These are phyloP conservation scores for Lobosporangium transversale DNA, from an alignment of 192 early-diverging fungal genomes.

Conservation along the genomic window DNA sequence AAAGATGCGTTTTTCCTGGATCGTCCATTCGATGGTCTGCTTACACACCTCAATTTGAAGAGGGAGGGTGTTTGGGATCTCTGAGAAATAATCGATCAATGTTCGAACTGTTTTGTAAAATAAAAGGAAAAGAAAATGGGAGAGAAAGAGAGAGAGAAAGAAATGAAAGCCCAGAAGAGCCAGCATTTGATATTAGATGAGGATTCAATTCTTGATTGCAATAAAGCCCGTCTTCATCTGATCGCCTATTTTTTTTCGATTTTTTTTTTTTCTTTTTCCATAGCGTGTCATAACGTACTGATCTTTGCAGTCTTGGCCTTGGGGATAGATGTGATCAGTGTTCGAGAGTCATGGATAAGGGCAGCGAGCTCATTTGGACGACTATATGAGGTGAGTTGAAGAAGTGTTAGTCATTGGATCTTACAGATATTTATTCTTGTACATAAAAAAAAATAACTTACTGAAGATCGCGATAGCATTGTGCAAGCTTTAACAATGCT, in stretches of 20 bases:
- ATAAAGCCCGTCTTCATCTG: too few relatives aligned
- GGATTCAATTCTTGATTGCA: too few relatives aligned
- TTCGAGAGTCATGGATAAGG: conserved; percentile 83
- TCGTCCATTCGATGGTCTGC: conserved; percentile 94
- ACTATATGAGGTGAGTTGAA: conserved; percentile 47
- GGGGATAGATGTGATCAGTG: conserved; percentile 83
- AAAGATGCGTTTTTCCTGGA: conserved; percentile 92
- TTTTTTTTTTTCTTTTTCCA: too few relatives aligned
- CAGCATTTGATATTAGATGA: too few relatives aligned
- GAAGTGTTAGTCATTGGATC: not conserved
- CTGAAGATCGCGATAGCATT: conserved; percentile 76
- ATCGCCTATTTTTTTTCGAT: too few relatives aligned
- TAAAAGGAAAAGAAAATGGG: not conserved
- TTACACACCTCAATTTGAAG: conserved; percentile 95
- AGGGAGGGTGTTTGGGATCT: conserved; percentile 86
- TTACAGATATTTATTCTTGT: not conserved
- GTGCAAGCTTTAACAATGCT: conserved; percentile 76
- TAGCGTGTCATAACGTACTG: conserved; percentile 63
- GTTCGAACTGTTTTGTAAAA: conserved; percentile 69
- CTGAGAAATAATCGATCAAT: conserved; percentile 86
- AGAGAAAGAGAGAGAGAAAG: not conserved
- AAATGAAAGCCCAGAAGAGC: not conserved
- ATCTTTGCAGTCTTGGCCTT: conserved; percentile 98
- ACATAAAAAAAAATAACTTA: too few relatives aligned
- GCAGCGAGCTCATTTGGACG: conserved; percentile 80